phyloP scores from a whole-genome alignment of 2,329 filamentous ascomycete genomes.

The Taxawa tesnikishii region DNA sequence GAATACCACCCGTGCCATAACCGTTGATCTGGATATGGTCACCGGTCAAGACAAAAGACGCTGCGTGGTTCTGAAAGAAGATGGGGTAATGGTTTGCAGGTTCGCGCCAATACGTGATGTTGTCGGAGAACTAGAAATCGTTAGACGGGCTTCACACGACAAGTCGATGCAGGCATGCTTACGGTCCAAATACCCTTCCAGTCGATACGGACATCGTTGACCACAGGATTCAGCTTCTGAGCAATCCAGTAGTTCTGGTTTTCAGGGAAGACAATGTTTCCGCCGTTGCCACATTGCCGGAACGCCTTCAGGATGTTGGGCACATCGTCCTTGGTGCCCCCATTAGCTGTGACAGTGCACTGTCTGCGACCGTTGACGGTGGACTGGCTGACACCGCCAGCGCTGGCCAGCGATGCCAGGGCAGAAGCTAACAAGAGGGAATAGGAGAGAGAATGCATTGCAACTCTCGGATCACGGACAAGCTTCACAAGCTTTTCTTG shows the following conservation, averaged over 20 bases:
- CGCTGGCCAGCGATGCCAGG: neutral
- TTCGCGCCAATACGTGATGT: constrained; percentile 41
- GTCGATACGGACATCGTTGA: constrained; percentile 37
- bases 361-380: constrained; percentile 5
- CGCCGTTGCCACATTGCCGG: constrained; percentile 24
- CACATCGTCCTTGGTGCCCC: constrained; percentile 26
- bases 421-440: neutral
- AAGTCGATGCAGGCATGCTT: constrained; percentile 6
- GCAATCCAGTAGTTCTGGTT: constrained; percentile 39
- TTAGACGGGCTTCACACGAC: constrained; percentile 1
- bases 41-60: constrained; percentile 39
- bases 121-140: constrained; percentile 28
- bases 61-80: constrained; percentile 43
- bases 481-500: too few species aligned
- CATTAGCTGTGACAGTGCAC: constrained; percentile 29
- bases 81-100: constrained; percentile 36
- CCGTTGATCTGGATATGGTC: constrained; percentile 40
- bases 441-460: neutral
- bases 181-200: constrained; percentile 42
- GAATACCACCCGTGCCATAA: constrained; percentile 39
- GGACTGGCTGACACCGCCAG: constrained; percentile 1
- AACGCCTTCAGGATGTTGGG: constrained; percentile 30
- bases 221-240: constrained; percentile 34
- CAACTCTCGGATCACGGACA: too few species aligned
- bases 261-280: constrained; percentile 38